These are phyloP conservation scores for Microstegium vimineum DNA, from an alignment of 176 grass and related monocot genomes.

Conservation along the genomic window DNA sequence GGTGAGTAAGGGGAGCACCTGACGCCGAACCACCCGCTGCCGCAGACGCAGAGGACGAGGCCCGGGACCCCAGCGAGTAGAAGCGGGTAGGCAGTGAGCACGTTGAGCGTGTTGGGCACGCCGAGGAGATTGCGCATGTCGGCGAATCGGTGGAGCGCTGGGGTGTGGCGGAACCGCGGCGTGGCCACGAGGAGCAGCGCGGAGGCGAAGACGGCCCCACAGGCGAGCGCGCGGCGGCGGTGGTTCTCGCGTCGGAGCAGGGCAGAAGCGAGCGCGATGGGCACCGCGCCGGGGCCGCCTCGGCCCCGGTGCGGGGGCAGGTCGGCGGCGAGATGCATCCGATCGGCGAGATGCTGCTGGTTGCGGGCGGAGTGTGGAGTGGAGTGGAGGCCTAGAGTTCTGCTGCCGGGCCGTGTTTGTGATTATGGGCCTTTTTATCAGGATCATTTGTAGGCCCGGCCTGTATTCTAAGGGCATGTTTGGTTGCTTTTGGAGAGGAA, in stretches of 20 bases:
- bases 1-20: conserved; percentile 37
- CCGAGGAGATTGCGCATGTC: conserved; percentile 97
- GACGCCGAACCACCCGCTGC: conserved; percentile 77
- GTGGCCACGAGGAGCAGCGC: conserved; percentile 74
- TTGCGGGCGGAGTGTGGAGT: neutral
- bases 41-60: conserved; percentile 77
- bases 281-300: conserved; percentile 17
- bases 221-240: conserved; percentile 40
- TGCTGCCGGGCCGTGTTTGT: conserved; percentile 1
- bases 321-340: conserved; percentile 47
- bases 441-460: too few relatives aligned
- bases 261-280: conserved; percentile 15
- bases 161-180: conserved; percentile 74
- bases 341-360: neutral
- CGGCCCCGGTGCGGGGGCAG: conserved; percentile 29
- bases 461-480: too few relatives aligned
- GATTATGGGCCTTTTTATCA: neutral
- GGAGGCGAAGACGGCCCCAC: conserved; percentile 43
- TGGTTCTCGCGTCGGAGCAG: conserved; percentile 26
- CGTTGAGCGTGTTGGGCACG: conserved; percentile 95
- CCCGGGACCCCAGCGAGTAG: conserved; percentile 80
- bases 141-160: conserved; percentile 87
- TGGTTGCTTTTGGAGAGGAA: too few relatives aligned
- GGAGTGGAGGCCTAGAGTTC: neutral
- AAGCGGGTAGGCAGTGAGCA: conserved; percentile 78